Evolutionary conservation across 495 filamentous ascomycete species (phyloP), one percentile per base, ranked within the genome.

Genomic region (Penicillium diatomitis): DNA sequence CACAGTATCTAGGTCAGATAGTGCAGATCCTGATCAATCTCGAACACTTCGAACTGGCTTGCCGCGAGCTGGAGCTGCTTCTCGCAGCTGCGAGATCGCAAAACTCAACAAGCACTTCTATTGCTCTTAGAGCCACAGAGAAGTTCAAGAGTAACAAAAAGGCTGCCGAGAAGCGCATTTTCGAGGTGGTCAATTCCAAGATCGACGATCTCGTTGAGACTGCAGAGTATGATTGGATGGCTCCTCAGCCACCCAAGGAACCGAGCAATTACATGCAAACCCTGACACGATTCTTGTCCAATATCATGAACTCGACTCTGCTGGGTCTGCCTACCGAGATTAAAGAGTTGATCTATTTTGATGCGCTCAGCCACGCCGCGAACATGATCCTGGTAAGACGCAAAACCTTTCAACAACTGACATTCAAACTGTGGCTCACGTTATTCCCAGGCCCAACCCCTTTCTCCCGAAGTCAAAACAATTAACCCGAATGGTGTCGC

Each of bases 1-100:
- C 88, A 0, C 90, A 96, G 60, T 96, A 97, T 64, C 75, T 96
- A 6, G 92, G 92, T 0, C 92, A 97, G 55, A 96, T 99, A 50
- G 91, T 97, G 30, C 92, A 97, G 58, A 99, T 99, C 53, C 72
- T 99, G 46, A 97, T 95, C 60, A 99, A 99, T 61, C 65, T 99
- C 27, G 90, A 96, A 58, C 88, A 97, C 63, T 97, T 99, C 64
- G 92, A 97, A 64, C 85, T 77, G 43, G 92, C 92, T 7, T 96
- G 92, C 60, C 76, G 77, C 39, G 87, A 96, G 52, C 75, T 99
- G 4, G 90, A 97, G 63, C 70, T 85, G 39, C 75, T 95, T 2
- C 74, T 97, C 38, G 86, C 89, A 28, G 75, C 84, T 54, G 90
- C 86, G 1, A 80, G 92, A 29, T 87, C 86, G 11, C 87, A 86